Base-by-base conservation (phyloP, 345 rosid genomes). In the Citrus trifoliata region DNA sequence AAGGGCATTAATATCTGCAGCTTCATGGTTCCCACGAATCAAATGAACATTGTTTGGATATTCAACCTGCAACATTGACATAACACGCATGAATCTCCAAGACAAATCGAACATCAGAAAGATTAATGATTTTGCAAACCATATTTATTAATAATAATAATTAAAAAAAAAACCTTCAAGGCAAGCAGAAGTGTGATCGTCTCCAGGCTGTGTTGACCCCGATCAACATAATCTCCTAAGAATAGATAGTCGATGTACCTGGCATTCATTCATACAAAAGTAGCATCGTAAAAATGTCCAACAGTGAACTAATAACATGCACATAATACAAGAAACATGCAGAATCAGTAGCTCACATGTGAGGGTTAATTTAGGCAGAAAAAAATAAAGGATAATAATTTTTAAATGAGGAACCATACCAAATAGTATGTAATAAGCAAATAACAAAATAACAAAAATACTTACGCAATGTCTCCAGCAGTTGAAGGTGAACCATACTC, bases 391-490 rank as follows among this genome's bases (percentile, higher is more conserved):
- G 8, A 32, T 32, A 2, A 32, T 32, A 12, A 6, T 13, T 40
- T 14, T 68, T 32, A 24, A 69, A 61, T 30, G 37, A 46, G 60
- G 21, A 67, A 62, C 4, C 72, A 67, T 24, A 56, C 58, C 60
- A 56, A 78, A 25, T 28, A 62, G 27, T 24, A 42, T 16, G 46
- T 16, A 27, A 76, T 18, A 61, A 30, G 46, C 28, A 40, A 71
- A 12, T 14, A 38, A 32, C 19, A 28, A n/a, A 53, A 10, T 25
- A 73, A 37, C 21, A 10, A 40, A 62, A 77, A 76, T 40, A 68
- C 99, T 86, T 92, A 96, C 98, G 99, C 93, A 74, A 96, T 94
- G 86, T 96, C 99, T 82, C 99, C 99, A 80, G 99, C 98, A 13
- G 98, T 94, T 67, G 99, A 96, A 78, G 99, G 98, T 64, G 98